Evolutionary conservation across 441 rosid species (phyloP), one percentile per base, ranked within the genome.

Genomic region (Mallotus repandus): DNA sequence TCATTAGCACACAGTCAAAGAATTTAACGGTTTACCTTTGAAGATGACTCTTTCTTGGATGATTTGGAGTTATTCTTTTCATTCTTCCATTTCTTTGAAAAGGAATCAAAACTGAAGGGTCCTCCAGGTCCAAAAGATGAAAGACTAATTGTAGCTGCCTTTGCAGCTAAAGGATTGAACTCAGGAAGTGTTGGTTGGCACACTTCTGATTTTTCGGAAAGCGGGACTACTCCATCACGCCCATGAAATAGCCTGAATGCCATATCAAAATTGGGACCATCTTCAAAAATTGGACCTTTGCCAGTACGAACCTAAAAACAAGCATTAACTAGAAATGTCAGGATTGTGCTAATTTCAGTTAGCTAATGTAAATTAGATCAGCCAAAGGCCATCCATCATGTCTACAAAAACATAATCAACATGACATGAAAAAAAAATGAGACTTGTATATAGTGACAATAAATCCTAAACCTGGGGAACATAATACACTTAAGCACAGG

Each of bases 241-340:
- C 98, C 97, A 75, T 91, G 98, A 81, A 93, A 93, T 54, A 91
- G 81, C 78, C 84, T 88, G 72, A 89, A 91, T 6, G 94, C 88
- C 82, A 81, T 82, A 70, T 86, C 89, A 81, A 89, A 90, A 72
- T 82, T 83, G 32, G 94, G 94, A 69, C 91, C 97, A 87, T 93
- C 96, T 74, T 91, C 94, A 77, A 93, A 93, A 67, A 93, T 91
- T 11, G 98, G 98, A 76, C 97, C 96, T 83, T 83, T 91, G 66
- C 83, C 87, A 56, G 81, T 79, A 41, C 78, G 80, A 43, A 71
- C 82, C 92, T 87, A 68, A 68, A 10, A 63, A 54, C 60, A 48
- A 49, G 10, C 53, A 41, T 29, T n/a, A 48, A 2, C 1, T 9
- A 64, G 49, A 64, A 12, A 19, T 45, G 21, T 22, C 52, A 57